Evolutionary conservation across 495 filamentous ascomycete genomes (phyloP).

Genomic region (Ramalina intermedia): DNA sequence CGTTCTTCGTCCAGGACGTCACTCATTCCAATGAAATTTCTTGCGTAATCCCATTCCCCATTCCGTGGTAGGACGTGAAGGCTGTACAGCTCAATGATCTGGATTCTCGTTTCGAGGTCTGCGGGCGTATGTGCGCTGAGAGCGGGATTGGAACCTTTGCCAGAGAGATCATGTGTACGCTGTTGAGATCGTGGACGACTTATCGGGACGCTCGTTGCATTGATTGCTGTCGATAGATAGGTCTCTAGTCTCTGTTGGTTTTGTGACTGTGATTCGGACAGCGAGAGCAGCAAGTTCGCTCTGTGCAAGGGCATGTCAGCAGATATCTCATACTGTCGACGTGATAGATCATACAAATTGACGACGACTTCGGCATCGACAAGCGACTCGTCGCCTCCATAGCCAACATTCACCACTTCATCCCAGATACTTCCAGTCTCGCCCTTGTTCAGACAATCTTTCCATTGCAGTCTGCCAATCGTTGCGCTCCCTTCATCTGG

Average conservation of each 20-base stretch:
- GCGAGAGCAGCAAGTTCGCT: constrained; percentile 74
- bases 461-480: constrained; percentile 77
- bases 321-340: background rate
- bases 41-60: constrained; percentile 87
- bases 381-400: constrained; percentile 71
- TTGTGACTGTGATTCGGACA: constrained; percentile 63
- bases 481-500: constrained; percentile 77
- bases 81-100: constrained; percentile 86
- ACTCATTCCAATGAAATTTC: constrained; percentile 72
- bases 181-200: constrained; percentile 21
- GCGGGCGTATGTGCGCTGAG: constrained; percentile 55
- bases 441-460: constrained; percentile 60
- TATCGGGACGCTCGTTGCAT: constrained; percentile 20
- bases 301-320: constrained; percentile 23
- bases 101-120: constrained; percentile 59
- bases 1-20: constrained; percentile 84
- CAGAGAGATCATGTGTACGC: constrained; percentile 19
- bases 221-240: constrained; percentile 69
- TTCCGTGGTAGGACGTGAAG: constrained; percentile 84
- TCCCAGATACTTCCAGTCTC: constrained; percentile 85
- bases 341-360: constrained; percentile 53
- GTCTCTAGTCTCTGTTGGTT: constrained; percentile 83
- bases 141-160: too few species aligned
- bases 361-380: constrained; percentile 92
- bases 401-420: constrained; percentile 71